These are phyloP conservation scores for Coemansia sp. DNA, from an alignment of 192 early-diverging fungal genomes.

Conservation along the genomic window DNA sequence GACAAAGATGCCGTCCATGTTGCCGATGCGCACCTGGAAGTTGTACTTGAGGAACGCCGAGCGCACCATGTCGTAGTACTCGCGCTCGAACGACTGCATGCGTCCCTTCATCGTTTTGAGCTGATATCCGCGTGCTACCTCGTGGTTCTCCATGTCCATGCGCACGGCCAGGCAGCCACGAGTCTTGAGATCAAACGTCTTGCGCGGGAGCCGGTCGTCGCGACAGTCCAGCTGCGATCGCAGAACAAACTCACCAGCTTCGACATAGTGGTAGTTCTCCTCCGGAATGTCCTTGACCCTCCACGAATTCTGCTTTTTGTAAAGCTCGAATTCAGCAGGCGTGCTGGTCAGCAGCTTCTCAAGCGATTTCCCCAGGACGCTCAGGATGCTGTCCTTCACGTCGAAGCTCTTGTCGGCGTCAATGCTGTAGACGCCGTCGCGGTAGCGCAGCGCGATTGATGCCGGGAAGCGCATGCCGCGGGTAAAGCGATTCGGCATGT, in stretches of 20 bases:
- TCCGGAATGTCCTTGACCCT: conserved; percentile 50
- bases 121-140: conserved; percentile 66
- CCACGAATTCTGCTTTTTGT: conserved; percentile 60
- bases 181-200: conserved; percentile 92
- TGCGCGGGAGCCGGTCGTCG: conserved; percentile 68
- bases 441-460: conserved; percentile 67
- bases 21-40: conserved; percentile 89
- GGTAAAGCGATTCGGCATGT: conserved; percentile 64
- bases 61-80: conserved; percentile 93
- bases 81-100: conserved; percentile 82
- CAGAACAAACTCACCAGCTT: conserved; percentile 72
- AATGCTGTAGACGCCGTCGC: conserved; percentile 73
- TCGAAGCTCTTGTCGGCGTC: conserved; percentile 81
- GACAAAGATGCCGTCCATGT: conserved; percentile 95
- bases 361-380: conserved; percentile 79
- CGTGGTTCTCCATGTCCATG: conserved; percentile 75
- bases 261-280: conserved; percentile 70
- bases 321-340: conserved; percentile 65
- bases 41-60: conserved; percentile 85
- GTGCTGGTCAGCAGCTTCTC: conserved; percentile 79
- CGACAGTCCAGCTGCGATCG: conserved; percentile 89
- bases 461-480: conserved; percentile 63
- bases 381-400: conserved; percentile 68
- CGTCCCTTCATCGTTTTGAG: conserved; percentile 65
- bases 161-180: conserved; percentile 80